Evolutionary conservation across 306 rosid species (phyloP), one percentile per base, ranked within the genome.

Genomic region (Cucumis hystrix): DNA sequence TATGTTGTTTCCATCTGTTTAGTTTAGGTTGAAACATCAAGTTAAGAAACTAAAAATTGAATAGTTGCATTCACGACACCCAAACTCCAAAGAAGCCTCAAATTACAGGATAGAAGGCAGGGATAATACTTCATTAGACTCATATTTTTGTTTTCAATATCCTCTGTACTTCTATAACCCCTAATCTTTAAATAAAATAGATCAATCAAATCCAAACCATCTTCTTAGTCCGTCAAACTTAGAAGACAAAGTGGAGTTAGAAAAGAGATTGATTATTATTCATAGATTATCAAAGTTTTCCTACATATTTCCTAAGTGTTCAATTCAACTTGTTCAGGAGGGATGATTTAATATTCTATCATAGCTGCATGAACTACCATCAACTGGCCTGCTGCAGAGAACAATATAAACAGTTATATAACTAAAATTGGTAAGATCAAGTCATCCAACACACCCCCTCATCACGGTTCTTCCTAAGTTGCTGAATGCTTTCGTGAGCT

Each of bases 391-490:
- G 11, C 40, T 23, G 33, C 58, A 47, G 33, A 21, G 75, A 47
- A 70, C 58, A 47, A 68, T 68, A 43, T 12, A 43, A 68, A 40
- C 55, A 43, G 54, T 20, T 20, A 40, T 23, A 45, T 2, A 23
- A 28, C 12, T 47, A 17, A 43, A 43, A 70, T 47, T 47, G 15
- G 8, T 25, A 7, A 14, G 60, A 71, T 45, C 39, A 70, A 47
- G 25, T 5, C 51, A 47, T 28, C 60, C 28, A 71, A 54, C 77
- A 54, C 81, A 96, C 98, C 85, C 87, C 97, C 23, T 96, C 96
- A 35, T 92, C 98, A 8, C 91, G 90, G 87, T 86, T 90, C 81
- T 82, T 87, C 77, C 92, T 87, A 73, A 92, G 87, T 59, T 87
- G 85, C 79, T 84, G 90, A 81, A 92, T 80, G 84, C 80, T 87